A percentile compares a stretch with the other conserved stretches of the same genome.
phyloP scores from a whole-genome alignment of 2,329 filamentous ascomycete species.

The Nemania serpens region DNA sequence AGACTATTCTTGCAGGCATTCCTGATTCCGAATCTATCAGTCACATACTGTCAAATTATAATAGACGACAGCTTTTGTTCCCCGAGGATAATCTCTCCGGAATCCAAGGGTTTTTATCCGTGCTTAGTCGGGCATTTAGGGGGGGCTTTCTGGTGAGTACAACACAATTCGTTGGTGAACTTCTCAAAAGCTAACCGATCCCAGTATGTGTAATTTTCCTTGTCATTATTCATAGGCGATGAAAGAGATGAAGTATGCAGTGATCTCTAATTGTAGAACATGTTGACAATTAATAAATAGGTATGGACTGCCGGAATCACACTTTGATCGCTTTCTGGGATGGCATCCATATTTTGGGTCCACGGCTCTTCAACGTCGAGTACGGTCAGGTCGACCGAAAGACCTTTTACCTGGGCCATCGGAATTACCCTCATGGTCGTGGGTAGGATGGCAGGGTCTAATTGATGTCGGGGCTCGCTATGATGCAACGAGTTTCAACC shows the following conservation, averaged over 20 bases:
- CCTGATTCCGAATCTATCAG: neutral
- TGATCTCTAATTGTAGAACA: neutral
- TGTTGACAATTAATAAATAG: neutral
- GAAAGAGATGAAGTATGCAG: neutral
- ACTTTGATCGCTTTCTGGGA: neutral
- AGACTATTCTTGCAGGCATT: neutral
- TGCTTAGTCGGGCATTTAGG: neutral
- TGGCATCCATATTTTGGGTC: slow-evolving; percentile 1
- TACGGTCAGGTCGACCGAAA: neutral
- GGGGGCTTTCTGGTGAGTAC: slow-evolving; percentile 4
- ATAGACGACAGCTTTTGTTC: neutral
- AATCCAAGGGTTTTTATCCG: neutral
- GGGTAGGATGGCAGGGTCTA: neutral
- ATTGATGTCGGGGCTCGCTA: neutral
- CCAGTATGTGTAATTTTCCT: too few species aligned
- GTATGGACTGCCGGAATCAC: neutral
- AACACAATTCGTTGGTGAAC: neutral
- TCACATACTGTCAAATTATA: neutral
- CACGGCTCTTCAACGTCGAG: neutral
- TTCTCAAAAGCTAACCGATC: too few species aligned
- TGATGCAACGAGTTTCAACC: neutral
- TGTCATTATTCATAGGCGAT: neutral
- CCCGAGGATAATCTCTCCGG: neutral
- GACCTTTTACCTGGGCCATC: neutral
- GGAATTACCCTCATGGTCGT: slow-evolving; percentile 4